Conservation (phyloP, 129 eudicot species). For the Flaveria sonorensis region DNA sequence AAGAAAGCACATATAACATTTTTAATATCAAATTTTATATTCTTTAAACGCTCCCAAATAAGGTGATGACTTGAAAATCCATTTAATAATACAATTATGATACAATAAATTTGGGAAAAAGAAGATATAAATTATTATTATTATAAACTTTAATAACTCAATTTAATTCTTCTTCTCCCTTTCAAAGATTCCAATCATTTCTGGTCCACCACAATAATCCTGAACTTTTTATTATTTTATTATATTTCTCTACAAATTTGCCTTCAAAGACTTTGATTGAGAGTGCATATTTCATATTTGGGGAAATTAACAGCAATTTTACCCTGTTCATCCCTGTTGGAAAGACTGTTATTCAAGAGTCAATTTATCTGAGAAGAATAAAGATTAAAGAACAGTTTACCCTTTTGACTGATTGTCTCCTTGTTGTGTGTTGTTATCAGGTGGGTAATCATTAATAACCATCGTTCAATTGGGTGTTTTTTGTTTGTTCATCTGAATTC, state of each 20-base stretch:
- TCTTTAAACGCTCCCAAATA: no score
- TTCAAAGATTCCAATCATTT: constrained; percentile 35
- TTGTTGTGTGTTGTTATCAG: constrained; percentile 6
- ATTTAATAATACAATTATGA: no score
- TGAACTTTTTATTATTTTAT: neutral
- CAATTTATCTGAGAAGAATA: no score
- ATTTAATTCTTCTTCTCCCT: constrained; percentile 16
- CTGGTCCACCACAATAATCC: constrained; percentile 40
- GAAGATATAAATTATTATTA: neutral
- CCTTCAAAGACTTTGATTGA: constrained; percentile 35
- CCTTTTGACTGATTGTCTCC: constrained; percentile 23
- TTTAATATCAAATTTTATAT: no score
- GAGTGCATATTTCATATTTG: neutral
- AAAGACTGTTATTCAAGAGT: neutral
- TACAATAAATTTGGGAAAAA: neutral
- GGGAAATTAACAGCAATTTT: constrained; percentile 28
- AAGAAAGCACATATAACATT: no score
- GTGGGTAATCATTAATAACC: neutral
- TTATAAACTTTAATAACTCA: constrained; percentile 20
- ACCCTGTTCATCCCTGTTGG: neutral
- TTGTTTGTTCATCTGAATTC: neutral
- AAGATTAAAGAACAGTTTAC: constrained; percentile 10
- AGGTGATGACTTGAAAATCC: no score
- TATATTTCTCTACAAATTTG: constrained; percentile 13
- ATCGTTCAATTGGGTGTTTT: neutral